Base-by-base conservation (phyloP, 352 stramenopile genomes). In the Phytophthora aleatoria region DNA sequence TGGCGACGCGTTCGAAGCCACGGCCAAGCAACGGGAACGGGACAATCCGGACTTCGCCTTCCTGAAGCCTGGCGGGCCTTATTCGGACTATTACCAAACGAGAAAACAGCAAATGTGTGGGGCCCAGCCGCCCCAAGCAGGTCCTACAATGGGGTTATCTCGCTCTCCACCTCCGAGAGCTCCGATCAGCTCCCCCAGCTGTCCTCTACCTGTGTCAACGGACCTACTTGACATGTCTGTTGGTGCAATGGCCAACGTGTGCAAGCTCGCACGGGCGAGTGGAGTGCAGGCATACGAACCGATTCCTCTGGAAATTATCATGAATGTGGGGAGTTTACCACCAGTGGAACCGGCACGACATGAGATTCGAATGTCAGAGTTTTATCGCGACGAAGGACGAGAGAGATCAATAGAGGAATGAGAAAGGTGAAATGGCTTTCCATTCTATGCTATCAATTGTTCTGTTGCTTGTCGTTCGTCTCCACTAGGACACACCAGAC, bases 41-140 rank as follows among this genome's bases (percentile, higher is more conserved):
- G 52, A 76, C 11, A 90, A 89, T 54, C 77, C 81, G 3, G 64
- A 83, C 13, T 90, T 90, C 28, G 75, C 67, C 10, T 90, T 90
- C 52, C 57, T 90, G 10, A 61, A 24, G 9, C 64, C 73, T 9
- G 69, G 67, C 2, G 79, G 63, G 8, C 73, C 68, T 41, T 85
- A 73, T 53, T 67, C 79, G 36, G 74, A 85, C 58, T 88, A 85
- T 31, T 90, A 77, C 26, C 43, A 78, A 42, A 80, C 72, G 74
- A 78, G 74, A 28, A 90, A 85, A 55, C 50, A 64, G 43, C 77
- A 85, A 50, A 13, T 64, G 33, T 64, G 57, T 33, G 45, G n/a
- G 5, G 9, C 27, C 28, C 41, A 59, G 28, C 47, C 12, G 12
- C 8, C 52, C 8, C 30, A 5, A 47, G 12, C 6, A 28, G 28